Percentiles rank a stretch among this genome's conserved stretches.
These are phyloP conservation scores for Aspergillus sp. DNA, from an alignment of 2,329 filamentous ascomycete species.

Conservation along the genomic window DNA sequence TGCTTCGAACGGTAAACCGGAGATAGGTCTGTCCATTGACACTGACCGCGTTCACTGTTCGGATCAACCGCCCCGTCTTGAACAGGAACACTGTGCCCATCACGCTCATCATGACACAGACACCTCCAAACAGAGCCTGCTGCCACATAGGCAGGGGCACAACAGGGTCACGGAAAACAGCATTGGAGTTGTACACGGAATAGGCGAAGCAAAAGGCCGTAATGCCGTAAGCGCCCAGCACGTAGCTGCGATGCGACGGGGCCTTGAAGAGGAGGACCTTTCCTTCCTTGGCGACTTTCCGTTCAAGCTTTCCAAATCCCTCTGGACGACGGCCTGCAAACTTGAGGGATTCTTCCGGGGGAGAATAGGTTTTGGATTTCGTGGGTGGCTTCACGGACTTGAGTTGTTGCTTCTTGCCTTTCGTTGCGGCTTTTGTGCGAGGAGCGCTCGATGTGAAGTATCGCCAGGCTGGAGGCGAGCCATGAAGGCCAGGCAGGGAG, in stretches of 20 bases:
- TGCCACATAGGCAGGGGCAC: conserved; percentile 58
- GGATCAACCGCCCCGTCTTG: conserved; percentile 59
- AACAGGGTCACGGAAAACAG: conserved; percentile 51
- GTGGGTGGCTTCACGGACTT: conserved; percentile 11
- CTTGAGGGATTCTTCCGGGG: conserved; percentile 20
- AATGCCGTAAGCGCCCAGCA: conserved; percentile 59
- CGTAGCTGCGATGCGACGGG: conserved; percentile 63
- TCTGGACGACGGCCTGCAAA: conserved; percentile 30
- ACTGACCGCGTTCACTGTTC: conserved; percentile 54
- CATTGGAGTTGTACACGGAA: conserved; percentile 52
- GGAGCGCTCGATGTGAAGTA: conserved; percentile 29
- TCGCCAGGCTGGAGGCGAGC: conserved; percentile 22
- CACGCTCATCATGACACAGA: conserved; percentile 59
- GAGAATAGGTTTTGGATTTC: conserved; percentile 9
- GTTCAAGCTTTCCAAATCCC: conserved; percentile 51
- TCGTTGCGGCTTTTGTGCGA: conserved; percentile 22
- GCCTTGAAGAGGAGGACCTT: conserved; percentile 63
- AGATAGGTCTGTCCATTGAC: conserved; percentile 30
- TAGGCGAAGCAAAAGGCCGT: conserved; percentile 55
- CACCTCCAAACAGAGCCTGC: conserved; percentile 55
- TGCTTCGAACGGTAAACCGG: conserved; percentile 35
- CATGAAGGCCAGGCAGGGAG: conserved; percentile 14
- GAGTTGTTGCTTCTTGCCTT: conserved; percentile 11
- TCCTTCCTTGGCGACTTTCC: conserved; percentile 54
- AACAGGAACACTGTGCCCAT: conserved; percentile 62